Conservation (phyloP, 169 alveolate genomes). For the Plasmodium billcollinsi region DNA sequence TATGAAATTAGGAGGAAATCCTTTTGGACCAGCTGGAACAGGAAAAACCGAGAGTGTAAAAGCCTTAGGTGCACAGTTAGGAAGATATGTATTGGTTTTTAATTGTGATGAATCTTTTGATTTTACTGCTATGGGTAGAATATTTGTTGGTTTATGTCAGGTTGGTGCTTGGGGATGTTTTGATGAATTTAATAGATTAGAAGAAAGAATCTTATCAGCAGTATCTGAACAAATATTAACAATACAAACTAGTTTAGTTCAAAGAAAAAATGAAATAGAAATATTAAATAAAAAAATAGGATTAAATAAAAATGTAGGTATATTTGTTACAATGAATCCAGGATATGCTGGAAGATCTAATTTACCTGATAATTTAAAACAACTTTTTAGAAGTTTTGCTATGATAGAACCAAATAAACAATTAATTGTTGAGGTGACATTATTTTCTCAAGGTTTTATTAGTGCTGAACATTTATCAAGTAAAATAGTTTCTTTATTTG, state of each 20-base stretch:
- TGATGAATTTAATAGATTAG: slow-evolving; percentile 98
- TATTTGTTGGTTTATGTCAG: slow-evolving; percentile 95
- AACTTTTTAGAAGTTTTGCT: slow-evolving; percentile 94
- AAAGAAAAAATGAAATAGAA: slow-evolving; percentile 88
- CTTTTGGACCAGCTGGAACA: slow-evolving; percentile 99
- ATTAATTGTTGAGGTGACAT: slow-evolving; percentile 93
- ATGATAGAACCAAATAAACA: slow-evolving; percentile 94
- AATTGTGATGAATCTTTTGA: slow-evolving; percentile 99
- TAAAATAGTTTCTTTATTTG: slow-evolving; percentile 96
- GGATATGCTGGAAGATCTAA: slow-evolving; percentile 98
- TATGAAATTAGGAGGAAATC: slow-evolving; percentile 97
- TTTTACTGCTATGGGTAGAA: slow-evolving; percentile 97
- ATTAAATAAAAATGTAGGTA: slow-evolving; percentile 95
- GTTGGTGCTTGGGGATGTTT: slow-evolving; percentile 99
- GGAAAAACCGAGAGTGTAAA: slow-evolving; percentile 99
- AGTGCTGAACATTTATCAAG: slow-evolving; percentile 95
- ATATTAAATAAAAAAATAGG: slow-evolving; percentile 89
- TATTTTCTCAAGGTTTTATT: slow-evolving; percentile 96
- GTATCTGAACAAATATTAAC: slow-evolving; percentile 95
- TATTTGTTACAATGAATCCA: slow-evolving; percentile 99
- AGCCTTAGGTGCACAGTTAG: slow-evolving; percentile 97
- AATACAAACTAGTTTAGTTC: slow-evolving; percentile 94
- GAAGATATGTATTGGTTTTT: slow-evolving; percentile 97
- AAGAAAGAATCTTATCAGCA: slow-evolving; percentile 97
- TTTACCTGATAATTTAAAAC: slow-evolving; percentile 96